A percentile compares a stretch with the other conserved stretches of the same genome.
These are phyloP conservation scores for Kurtzmaniella quercitrusa DNA, from an alignment of 1,139 yeast genomes.

Conservation along the genomic window DNA sequence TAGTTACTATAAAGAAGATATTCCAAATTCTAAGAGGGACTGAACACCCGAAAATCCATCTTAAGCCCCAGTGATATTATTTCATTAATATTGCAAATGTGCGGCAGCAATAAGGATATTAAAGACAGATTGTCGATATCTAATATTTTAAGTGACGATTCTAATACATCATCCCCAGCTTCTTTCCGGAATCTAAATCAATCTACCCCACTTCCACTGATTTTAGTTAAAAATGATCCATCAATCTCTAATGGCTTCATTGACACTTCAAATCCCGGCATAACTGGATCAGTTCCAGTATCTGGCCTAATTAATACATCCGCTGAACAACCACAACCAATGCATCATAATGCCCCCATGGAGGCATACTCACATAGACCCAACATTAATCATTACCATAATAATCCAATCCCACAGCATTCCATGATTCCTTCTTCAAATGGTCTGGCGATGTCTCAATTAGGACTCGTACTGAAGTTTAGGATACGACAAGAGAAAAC, in stretches of 20 bases:
- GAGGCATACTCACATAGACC: not conserved
- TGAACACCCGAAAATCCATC: not conserved
- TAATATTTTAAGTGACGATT: not conserved
- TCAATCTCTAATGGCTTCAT: not conserved
- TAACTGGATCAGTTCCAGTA: not conserved
- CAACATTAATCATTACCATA: not conserved
- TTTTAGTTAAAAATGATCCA: not conserved
- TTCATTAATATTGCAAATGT: not conserved
- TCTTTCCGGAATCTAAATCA: not conserved
- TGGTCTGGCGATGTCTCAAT: not conserved
- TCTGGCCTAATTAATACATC: not conserved
- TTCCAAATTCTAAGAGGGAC: too few species aligned
- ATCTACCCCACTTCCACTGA: not conserved
- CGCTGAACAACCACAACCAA: not conserved
- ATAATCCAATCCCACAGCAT: not conserved
- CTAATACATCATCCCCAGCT: not conserved
- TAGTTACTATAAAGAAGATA: too few species aligned
- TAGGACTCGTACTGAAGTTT: conserved; percentile 3
- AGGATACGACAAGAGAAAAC: conserved; percentile 1
- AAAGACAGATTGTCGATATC: not conserved
- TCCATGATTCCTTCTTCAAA: not conserved
- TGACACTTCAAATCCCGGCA: not conserved
- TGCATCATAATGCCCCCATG: not conserved
- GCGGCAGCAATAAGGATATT: not conserved
- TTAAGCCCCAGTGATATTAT: not conserved